Conservation (phyloP, 2,329 filamentous ascomycete genomes). For the Fusarium cyanostomum region DNA sequence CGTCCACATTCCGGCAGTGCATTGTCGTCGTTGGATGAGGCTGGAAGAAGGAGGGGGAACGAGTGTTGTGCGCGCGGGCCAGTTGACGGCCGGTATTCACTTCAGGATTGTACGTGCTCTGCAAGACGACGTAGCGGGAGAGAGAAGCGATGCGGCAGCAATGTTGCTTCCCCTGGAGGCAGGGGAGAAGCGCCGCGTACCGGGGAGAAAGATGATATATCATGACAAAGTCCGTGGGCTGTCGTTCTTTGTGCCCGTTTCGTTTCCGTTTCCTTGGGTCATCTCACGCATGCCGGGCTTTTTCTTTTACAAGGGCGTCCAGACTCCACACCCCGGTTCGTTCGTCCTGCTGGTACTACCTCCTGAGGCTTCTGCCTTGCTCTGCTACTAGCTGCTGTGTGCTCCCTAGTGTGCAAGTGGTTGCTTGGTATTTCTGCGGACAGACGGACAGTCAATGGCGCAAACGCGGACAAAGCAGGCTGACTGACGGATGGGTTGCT, state of each 20-base stretch:
- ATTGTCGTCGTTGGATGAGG: slow-evolving; percentile 51
- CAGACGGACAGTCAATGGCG: slow-evolving; percentile 21
- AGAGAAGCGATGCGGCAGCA: slow-evolving; percentile 16
- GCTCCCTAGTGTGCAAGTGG: slow-evolving; percentile 22
- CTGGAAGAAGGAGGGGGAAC: slow-evolving; percentile 35
- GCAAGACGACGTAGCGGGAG: slow-evolving; percentile 2
- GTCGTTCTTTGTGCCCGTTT: slow-evolving; percentile 25
- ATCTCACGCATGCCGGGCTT: slow-evolving; percentile 8
- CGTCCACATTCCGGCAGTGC: slow-evolving; percentile 36
- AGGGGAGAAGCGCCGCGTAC: slow-evolving; percentile 19
- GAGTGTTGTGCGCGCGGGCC: slow-evolving; percentile 26
- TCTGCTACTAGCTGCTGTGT: slow-evolving; percentile 15
- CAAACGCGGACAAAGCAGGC: slow-evolving; percentile 42
- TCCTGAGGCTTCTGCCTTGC: slow-evolving; percentile 18
- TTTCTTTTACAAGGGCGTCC: slow-evolving; percentile 7
- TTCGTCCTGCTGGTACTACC: slow-evolving; percentile 17
- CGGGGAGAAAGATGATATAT: slow-evolving; percentile 33
- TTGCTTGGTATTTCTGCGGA: slow-evolving; percentile 20
- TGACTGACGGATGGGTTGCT: slow-evolving; percentile 11
- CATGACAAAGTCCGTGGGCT: slow-evolving; percentile 33
- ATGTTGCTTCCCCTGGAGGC: slow-evolving; percentile 2
- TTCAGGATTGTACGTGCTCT: slow-evolving; percentile 21
- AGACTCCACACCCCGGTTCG: slow-evolving; percentile 19
- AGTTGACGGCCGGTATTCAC: slow-evolving; percentile 25
- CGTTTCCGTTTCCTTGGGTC: slow-evolving; percentile 22